Evolutionary conservation across 2,329 filamentous ascomycete genomes (phyloP).

Genomic region (Beauveria brongniartii): DNA sequence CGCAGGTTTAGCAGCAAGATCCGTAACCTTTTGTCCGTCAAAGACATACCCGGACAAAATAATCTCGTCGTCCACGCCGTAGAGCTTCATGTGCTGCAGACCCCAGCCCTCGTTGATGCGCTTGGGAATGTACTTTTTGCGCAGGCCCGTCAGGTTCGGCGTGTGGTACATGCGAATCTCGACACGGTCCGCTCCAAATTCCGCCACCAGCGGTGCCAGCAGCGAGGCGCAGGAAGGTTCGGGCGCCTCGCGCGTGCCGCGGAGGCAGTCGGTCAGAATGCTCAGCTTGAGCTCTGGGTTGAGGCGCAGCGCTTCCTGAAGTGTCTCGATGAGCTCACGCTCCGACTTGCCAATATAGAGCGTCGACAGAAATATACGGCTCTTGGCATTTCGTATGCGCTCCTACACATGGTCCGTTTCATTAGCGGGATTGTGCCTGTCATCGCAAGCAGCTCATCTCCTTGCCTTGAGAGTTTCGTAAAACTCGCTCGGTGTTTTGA

Average conservation of each 20-base stretch:
- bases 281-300: constrained; percentile 76
- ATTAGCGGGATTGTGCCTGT: too few species aligned
- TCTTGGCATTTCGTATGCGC: constrained; percentile 74
- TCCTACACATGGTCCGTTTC: constrained; percentile 34
- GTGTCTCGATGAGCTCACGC: constrained; percentile 72
- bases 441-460: neutral
- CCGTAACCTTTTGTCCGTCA: neutral
- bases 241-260: constrained; percentile 86
- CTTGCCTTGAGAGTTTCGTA: constrained; percentile 83
- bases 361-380: constrained; percentile 85
- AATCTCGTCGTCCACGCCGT: constrained; percentile 90
- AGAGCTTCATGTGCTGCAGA: constrained; percentile 97
- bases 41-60: constrained; percentile 72
- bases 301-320: constrained; percentile 63
- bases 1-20: constrained; percentile 13
- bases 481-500: constrained; percentile 78
- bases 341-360: constrained; percentile 94
- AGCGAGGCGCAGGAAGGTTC: constrained; percentile 81
- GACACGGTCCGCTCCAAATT: constrained; percentile 77
- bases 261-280: constrained; percentile 82
- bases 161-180: constrained; percentile 98
- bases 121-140: constrained; percentile 76
- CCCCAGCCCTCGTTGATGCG: constrained; percentile 98
- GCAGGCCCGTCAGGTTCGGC: constrained; percentile 80
- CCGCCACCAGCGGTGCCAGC: constrained; percentile 70